A percentile compares a stretch with the other conserved stretches of the same genome.
phyloP scores from a whole-genome alignment of 371 early-diverging fungal species.

The Capillidium rhysosporum region DNA sequence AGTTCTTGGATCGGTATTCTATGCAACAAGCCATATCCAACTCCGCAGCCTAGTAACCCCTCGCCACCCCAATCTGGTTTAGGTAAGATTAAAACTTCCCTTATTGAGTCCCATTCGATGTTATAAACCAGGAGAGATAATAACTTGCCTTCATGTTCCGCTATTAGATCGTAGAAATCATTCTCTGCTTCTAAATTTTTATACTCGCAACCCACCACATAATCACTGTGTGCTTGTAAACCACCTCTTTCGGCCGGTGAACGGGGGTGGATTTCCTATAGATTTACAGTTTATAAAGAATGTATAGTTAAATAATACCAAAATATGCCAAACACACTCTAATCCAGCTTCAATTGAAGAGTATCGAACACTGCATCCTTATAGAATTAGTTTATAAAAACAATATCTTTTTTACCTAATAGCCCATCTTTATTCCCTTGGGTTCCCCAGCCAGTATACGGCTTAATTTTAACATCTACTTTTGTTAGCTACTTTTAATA shows the following conservation, averaged over 20 bases:
- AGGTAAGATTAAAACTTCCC: constrained; percentile 44
- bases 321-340: constrained; percentile 56
- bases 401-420: constrained; percentile 5
- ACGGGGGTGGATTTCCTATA: constrained; percentile 22
- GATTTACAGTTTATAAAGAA: background rate
- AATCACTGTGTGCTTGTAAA: constrained; percentile 28
- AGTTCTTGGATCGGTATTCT: background rate
- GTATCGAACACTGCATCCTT: constrained; percentile 48
- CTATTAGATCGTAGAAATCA: constrained; percentile 34
- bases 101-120: constrained; percentile 32
- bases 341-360: constrained; percentile 44
- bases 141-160: constrained; percentile 27
- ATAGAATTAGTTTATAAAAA: constrained; percentile 15
- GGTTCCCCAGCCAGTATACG: background rate
- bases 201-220: constrained; percentile 41
- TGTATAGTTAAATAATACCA: constrained; percentile 10
- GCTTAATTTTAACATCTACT: constrained; percentile 1
- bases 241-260: constrained; percentile 49
- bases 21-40: constrained; percentile 26
- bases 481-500: background rate
- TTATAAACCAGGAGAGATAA: constrained; percentile 38
- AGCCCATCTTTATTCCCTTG: background rate
- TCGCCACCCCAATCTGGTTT: constrained; percentile 50
- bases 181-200: constrained; percentile 27
- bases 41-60: constrained; percentile 44